A percentile compares a stretch with the other conserved stretches of the same genome.
These are phyloP conservation scores for Eremothecium coryli DNA, from an alignment of 1,139 yeast species.

Conservation along the genomic window DNA sequence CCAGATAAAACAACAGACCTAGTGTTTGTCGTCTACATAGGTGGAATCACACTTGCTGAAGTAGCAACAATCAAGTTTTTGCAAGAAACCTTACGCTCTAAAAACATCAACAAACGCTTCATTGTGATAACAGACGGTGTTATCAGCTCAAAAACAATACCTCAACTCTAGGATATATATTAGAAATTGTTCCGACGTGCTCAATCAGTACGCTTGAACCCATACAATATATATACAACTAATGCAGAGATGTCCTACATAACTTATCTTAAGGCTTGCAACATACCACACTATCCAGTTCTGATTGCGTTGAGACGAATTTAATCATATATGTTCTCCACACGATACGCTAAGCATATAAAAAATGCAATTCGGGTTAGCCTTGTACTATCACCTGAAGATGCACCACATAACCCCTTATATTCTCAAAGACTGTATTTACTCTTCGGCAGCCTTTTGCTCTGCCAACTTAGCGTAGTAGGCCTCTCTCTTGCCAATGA, in stretches of 20 bases:
- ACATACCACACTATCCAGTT: no score
- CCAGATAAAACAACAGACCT: conserved; percentile 13
- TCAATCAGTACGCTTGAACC: background rate
- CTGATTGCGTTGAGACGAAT: no score
- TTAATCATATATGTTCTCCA: no score
- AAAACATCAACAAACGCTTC: conserved; percentile 23
- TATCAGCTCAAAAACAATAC: conserved; percentile 7
- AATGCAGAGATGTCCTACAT: no score
- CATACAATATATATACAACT: no score
- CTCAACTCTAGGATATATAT: background rate
- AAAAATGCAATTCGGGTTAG: no score
- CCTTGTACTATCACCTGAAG: no score
- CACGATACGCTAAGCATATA: no score
- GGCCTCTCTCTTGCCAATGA: conserved; percentile 69
- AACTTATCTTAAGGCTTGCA: no score
- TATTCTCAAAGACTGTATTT: conserved; percentile 2
- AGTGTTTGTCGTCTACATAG: conserved; percentile 24
- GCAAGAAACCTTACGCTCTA: conserved; percentile 17
- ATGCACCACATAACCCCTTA: no score
- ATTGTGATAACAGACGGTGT: conserved; percentile 25
- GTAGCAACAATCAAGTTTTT: conserved; percentile 24
- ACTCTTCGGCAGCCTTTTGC: conserved; percentile 48
- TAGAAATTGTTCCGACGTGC: background rate
- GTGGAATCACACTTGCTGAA: conserved; percentile 31
- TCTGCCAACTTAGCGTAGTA: conserved; percentile 70